Evolutionary conservation across 768 basidiomycete genomes (phyloP).

Genomic region (Kondoa subrosea): DNA sequence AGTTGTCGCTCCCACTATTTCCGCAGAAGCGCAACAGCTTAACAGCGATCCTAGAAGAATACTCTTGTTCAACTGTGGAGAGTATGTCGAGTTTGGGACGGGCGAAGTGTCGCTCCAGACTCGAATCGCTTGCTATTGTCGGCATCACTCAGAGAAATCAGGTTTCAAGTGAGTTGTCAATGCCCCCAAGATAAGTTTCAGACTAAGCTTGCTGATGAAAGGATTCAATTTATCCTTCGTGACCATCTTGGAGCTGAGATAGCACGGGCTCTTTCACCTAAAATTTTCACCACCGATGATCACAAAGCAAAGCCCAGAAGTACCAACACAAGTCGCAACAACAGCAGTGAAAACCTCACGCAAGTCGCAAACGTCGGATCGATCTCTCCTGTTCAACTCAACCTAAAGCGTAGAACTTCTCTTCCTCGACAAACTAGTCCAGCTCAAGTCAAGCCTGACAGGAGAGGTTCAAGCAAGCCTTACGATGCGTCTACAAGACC

Average conservation of each 20-base stretch:
- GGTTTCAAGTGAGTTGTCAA: constrained; percentile 34
- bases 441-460: background rate
- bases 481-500: constrained; percentile 26
- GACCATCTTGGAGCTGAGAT: constrained; percentile 63
- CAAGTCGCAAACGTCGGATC: background rate
- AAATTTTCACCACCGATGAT: constrained; percentile 98
- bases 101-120: constrained; percentile 82
- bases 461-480: constrained; percentile 17
- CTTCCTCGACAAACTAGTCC: background rate
- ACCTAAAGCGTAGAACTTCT: background rate
- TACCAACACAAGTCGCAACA: constrained; percentile 5
- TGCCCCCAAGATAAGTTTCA: background rate
- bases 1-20: constrained; percentile 37
- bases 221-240: constrained; percentile 53
- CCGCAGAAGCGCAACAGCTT: constrained; percentile 37
- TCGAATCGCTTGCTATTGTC: constrained; percentile 92
- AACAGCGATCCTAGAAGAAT: constrained; percentile 40
- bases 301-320: constrained; percentile 52
- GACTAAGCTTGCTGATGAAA: background rate
- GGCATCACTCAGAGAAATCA: constrained; percentile 91
- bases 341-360: constrained; percentile 1
- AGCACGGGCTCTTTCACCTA: constrained; percentile 61
- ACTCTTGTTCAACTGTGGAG: constrained; percentile 87
- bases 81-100: constrained; percentile 68
- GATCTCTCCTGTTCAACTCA: background rate